A percentile compares a stretch with the other conserved stretches of the same genome.
These are phyloP conservation scores for Pistacia atlantica DNA, from an alignment of 345 rosid genomes.

Conservation along the genomic window DNA sequence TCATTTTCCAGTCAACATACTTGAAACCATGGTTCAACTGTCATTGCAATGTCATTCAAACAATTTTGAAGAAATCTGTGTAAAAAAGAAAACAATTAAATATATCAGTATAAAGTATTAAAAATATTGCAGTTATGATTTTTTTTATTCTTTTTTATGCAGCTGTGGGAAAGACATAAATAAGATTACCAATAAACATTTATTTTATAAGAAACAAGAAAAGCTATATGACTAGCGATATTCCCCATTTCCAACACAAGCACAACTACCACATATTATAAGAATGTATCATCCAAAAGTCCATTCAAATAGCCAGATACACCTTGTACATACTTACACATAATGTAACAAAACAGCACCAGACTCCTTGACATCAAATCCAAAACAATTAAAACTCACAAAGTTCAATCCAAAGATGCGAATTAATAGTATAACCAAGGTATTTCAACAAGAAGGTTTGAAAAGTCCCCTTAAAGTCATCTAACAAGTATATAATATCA, in stretches of 20 bases:
- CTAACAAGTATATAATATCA: neutral
- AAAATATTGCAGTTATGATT: too few relatives aligned
- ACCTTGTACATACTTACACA: neutral
- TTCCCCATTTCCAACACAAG: neutral
- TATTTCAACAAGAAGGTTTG: neutral
- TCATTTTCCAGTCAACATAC: slow-evolving; percentile 54
- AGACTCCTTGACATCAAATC: neutral
- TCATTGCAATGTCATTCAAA: slow-evolving; percentile 52
- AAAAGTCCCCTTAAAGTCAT: too few relatives aligned
- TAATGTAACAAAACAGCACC: neutral
- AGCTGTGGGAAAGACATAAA: neutral
- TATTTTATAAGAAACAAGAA: neutral
- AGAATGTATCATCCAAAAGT: neutral
- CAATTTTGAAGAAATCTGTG: slow-evolving; percentile 35
- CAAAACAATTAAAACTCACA: neutral
- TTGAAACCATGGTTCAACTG: slow-evolving; percentile 50
- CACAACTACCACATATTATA: neutral
- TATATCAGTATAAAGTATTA: slow-evolving; percentile 1
- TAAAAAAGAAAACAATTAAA: neutral
- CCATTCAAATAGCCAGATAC: neutral
- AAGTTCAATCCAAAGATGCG: neutral
- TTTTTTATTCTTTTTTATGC: too few relatives aligned
- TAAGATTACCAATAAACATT: neutral
- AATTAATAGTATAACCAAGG: neutral
- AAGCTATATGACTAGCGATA: neutral